These are phyloP conservation scores for Nothophytophthora sp. DNA, from an alignment of 352 stramenopile species.

Conservation along the genomic window DNA sequence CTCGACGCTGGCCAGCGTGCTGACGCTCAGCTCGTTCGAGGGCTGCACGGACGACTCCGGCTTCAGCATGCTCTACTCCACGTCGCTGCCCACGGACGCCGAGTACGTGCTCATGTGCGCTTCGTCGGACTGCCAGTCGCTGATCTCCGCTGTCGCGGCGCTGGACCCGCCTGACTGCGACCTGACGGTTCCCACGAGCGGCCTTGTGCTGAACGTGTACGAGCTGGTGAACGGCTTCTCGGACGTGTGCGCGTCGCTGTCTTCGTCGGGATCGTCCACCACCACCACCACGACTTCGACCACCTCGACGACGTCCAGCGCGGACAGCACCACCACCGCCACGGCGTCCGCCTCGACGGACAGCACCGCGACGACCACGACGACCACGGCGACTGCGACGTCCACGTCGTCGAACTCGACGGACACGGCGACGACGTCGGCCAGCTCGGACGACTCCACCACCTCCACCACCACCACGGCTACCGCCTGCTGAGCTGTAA, in stretches of 20 bases:
- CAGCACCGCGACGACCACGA: not conserved
- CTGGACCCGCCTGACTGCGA: constrained; percentile 33
- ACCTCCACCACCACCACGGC: not conserved
- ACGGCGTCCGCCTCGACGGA: not conserved
- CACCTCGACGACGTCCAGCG: constrained; percentile 1
- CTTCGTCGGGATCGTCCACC: constrained; percentile 5
- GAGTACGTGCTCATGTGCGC: constrained; percentile 35
- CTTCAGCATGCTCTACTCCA: constrained; percentile 33
- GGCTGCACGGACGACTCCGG: constrained; percentile 25
- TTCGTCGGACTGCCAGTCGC: constrained; percentile 20
- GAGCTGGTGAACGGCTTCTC: constrained; percentile 24
- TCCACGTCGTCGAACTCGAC: not conserved
- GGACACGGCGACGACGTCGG: not conserved
- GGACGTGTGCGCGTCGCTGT: constrained; percentile 14
- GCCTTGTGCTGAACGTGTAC: constrained; percentile 28
- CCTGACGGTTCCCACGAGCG: constrained; percentile 31
- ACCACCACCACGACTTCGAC: constrained; percentile 5
- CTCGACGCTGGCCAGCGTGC: constrained; percentile 20
- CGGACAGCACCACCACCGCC: not conserved
- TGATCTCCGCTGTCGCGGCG: constrained; percentile 16
- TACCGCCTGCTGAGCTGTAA: not conserved
- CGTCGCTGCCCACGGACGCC: constrained; percentile 21
- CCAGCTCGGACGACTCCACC: not conserved
- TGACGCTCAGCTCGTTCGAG: constrained; percentile 17
- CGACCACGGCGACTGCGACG: not conserved